Evolutionary conservation across 768 basidiomycete genomes (phyloP).

Genomic region (Dacryopinax primogenitus): DNA sequence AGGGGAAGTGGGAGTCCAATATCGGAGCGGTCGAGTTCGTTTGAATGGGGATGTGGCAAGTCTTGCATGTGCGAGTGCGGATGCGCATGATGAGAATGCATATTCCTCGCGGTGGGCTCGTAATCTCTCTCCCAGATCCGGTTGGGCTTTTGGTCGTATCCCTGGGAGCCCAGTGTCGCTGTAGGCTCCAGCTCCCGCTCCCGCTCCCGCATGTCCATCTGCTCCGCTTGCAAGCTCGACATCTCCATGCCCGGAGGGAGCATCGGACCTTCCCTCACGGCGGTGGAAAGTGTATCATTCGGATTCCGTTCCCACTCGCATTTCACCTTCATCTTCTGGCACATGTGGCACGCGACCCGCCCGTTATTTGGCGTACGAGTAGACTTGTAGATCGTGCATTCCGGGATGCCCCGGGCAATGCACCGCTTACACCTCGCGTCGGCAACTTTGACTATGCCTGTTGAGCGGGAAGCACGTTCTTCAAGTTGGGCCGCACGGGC

Average conservation of each 20-base stretch:
- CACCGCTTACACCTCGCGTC: conserved; percentile 5
- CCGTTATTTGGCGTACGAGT: conserved; percentile 1
- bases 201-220: background rate
- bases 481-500: conserved; percentile 4
- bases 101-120: background rate
- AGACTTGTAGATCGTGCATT: conserved; percentile 3
- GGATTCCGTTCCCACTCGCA: conserved; percentile 8
- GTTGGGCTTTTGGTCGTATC: background rate
- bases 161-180: background rate
- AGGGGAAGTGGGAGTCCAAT: no score
- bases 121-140: conserved; percentile 3
- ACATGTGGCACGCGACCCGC: conserved; percentile 2
- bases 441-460: background rate
- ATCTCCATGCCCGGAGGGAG: background rate
- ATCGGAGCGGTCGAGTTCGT: no score
- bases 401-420: background rate
- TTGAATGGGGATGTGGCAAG: no score
- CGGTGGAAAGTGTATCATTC: background rate
- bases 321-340: conserved; percentile 8
- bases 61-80: background rate
- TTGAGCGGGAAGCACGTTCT: conserved; percentile 4
- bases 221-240: background rate
- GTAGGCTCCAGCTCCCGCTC: background rate
- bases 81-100: no score
- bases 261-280: background rate